Evolutionary conservation across 352 stramenopile species (phyloP), one percentile per base, ranked within the genome.

Genomic region (Phytophthora palmivora): DNA sequence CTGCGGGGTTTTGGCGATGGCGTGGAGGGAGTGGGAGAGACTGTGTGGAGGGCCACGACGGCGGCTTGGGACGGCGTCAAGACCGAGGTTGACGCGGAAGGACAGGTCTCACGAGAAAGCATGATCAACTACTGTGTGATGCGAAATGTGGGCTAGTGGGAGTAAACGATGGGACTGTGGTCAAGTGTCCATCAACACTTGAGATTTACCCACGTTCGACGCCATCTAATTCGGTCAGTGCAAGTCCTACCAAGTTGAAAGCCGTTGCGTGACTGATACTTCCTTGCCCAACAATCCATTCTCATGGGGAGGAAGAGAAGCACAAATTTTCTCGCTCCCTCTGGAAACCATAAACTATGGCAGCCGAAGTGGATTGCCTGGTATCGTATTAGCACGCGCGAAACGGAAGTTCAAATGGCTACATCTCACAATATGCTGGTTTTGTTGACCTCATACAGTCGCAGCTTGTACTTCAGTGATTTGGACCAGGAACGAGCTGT

Each of bases 41-140:
- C 21, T 9, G 39, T 33, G 15, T 50, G 15, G 38, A 77, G 63
- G n/a, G 50, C 37, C 36, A 66, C 49, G 16, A 67, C 42, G 15
- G 49, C 33, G 41, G 69, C 42, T 43, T 70, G 51, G 7, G 61
- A 52, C 16, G 69, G 58, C 26, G 54, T 74, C n/a, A 68, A 33
- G n/a, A 61, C 43, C 26, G 63, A 63, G 14, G 39, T 54, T 38
- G 55, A 47, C 21, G 32, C 32, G 3, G 24, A 21, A 15, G 34
- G 14, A 6, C 38, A 63, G 32, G 21, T 48, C 16, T 28, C 22
- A 32, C 5, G 2, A 8, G 50, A 21, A 18, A 45, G 32, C 53
- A 70, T 65, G n/a, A 19, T 45, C 45, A 48, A 34, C 7, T 3
- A 10, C 24, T 6, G 6, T 28, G 34, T 14, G 32, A 49, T 47